phyloP scores from a whole-genome alignment of 805 yeast species.

The Barnettozyma siamensis region DNA sequence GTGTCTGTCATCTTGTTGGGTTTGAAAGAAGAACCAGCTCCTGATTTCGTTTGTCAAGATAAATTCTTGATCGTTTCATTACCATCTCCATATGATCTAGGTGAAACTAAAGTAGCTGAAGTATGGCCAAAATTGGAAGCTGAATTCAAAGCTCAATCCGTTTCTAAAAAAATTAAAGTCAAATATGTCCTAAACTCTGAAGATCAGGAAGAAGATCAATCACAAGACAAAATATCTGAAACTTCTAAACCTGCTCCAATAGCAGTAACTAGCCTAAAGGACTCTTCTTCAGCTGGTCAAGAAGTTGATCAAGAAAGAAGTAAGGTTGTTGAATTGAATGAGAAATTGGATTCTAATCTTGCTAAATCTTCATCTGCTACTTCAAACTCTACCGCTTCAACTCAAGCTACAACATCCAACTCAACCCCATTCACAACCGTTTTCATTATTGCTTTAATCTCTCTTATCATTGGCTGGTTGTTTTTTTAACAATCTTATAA shows the following conservation, averaged over 20 bases:
- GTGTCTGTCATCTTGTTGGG: constrained; percentile 87
- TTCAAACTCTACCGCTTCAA: constrained; percentile 11
- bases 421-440: constrained; percentile 44
- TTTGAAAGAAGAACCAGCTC: constrained; percentile 63
- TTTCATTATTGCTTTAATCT: constrained; percentile 47
- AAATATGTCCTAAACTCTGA: constrained; percentile 34
- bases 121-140: constrained; percentile 72
- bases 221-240: background rate
- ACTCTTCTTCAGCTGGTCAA: constrained; percentile 19
- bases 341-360: constrained; percentile 39
- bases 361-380: constrained; percentile 18
- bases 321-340: constrained; percentile 37
- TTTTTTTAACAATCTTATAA: constrained; percentile 29
- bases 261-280: constrained; percentile 7
- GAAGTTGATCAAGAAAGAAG: constrained; percentile 34
- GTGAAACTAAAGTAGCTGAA: constrained; percentile 55
- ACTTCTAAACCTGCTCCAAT: constrained; percentile 6
- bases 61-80: constrained; percentile 86
- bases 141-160: constrained; percentile 46
- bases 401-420: constrained; percentile 28
- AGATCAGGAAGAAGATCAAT: constrained; percentile 12
- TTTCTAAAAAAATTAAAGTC: constrained; percentile 64
- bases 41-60: constrained; percentile 78
- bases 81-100: constrained; percentile 59
- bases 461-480: constrained; percentile 64